Base-by-base conservation (phyloP, 352 stramenopile species). In the Hyaloperonospora arabidopsidis region DNA sequence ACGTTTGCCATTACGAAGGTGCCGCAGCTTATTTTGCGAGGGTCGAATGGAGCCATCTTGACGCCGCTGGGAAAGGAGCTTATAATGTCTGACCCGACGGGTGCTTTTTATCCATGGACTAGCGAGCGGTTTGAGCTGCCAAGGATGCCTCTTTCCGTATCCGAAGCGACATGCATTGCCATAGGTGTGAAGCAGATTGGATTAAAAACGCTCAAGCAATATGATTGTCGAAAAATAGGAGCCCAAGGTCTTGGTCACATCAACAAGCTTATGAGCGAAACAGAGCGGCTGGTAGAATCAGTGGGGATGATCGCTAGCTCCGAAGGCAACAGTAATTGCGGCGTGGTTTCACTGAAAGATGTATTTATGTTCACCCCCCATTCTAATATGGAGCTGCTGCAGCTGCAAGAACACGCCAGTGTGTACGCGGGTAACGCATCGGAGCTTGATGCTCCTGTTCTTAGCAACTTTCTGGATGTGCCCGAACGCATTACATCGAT, bases 391-490 rank as follows among this genome's bases (percentile, higher is more conserved):
- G 72, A 84, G 15, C 39, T 92, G 10, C 54, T 92, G 15, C 65
- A 74, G 49, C 40, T 76, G 2, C 65, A 79, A 54, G 70, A 68
- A 21, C 69, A 75, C 18, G 81, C 93, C 22, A 73, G 84, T 39
- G 71, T 76, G 38, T 96, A 94, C 52, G 82, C 84, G 3, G 86
- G 86, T 18, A 87, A 76, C 50, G 70, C 84, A 0, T 75, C 81
- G 2, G 80, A 91, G 44, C 59, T 78, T 6, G 77, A 79, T 39
- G 63, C 74, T 5, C 81, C 84, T 18, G 65, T 75, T 2, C 65
- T 94, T 2, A 82, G 76, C 15, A 94, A 90, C 35, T 88, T 94
- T 32, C 52, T 96, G 10, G 79, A 94, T 45, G 83, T 96, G 12
- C 86, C 86, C 2, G 80, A 93, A 51, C 70, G 71, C 7, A 81